A percentile compares a stretch with the other conserved stretches of the same genome.
These are phyloP conservation scores for Auriscalpium vulgare DNA, from an alignment of 768 basidiomycete genomes.

Conservation along the genomic window DNA sequence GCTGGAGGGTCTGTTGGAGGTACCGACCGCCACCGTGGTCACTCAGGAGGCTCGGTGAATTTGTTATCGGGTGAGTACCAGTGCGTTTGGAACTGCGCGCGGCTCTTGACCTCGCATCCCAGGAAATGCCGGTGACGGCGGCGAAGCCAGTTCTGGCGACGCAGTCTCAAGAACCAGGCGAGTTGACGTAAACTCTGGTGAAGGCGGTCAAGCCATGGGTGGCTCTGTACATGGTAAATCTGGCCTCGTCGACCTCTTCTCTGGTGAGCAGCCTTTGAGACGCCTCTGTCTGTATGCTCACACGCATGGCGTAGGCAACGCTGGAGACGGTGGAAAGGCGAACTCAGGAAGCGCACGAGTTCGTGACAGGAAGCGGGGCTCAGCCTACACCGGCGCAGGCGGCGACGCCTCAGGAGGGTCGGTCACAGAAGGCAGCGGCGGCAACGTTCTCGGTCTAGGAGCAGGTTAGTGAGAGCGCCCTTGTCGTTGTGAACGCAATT, in stretches of 20 bases:
- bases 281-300: no score
- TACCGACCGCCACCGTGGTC: neutral
- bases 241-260: constrained; percentile 7
- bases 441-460: neutral
- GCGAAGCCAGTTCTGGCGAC: constrained; percentile 4
- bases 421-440: neutral
- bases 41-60: neutral
- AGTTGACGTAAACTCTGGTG: neutral
- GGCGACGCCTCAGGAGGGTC: neutral
- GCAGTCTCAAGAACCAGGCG: neutral
- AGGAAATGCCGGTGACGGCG: constrained; percentile 16
- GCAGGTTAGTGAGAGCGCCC: neutral
- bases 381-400: neutral
- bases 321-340: neutral
- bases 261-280: neutral
- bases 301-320: neutral
- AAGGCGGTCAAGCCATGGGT: constrained; percentile 9
- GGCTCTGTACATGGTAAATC: neutral
- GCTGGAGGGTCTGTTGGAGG: constrained; percentile 8
- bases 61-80: constrained; percentile 10
- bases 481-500: neutral
- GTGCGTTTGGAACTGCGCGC: neutral
- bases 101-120: neutral
- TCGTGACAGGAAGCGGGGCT: neutral
- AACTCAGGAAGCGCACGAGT: neutral